Evolutionary conservation across 1,284 basidiomycete species (phyloP), one percentile per base, ranked within the genome.

Genomic region (Ceratobasidium sp.): DNA sequence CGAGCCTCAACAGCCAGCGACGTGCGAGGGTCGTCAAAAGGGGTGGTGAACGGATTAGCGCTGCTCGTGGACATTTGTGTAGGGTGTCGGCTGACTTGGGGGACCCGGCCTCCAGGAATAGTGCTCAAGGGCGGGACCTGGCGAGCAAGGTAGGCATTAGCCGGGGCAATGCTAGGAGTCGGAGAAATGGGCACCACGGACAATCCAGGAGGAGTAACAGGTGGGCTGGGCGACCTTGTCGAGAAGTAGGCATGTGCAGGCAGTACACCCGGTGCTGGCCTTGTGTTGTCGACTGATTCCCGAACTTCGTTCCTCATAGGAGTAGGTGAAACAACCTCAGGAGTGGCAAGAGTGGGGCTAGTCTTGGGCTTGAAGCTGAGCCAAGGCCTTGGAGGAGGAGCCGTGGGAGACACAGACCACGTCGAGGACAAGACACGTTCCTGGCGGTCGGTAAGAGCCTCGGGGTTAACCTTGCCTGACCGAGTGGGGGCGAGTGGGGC

Each of bases 1-100:
- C 66, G 30, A 5, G 29, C 33, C 13, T 41, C 66, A 33, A 27
- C 11, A 41, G 23, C 53, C 9, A 21, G 25, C 29, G 58, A 19
- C 5, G 19, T n/a, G 8, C 50, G 49, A 23, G 88, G 85, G 74
- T 90, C 89, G 76, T 91, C 89, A 77, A 90, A 91, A 11, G 89
- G 89, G 68, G 88, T 89, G 68, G 83, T 81, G 75, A 90, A 91
- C 53, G 89, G 89, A 74, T 86, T 77, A 54, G 79, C 75, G 56
- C 73, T 70, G 75, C 66, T 72, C 54, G 80, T 78, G 49, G 79
- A 78, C 72, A 79, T 76, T 70, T 79, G 79, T 52, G 79, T 78
- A 72, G 82, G 78, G 79, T 56, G 79, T 81, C 71, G 82, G 19
- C 64, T 44, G 6, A 13, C 6, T 13, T 21, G 47, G 19, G 47